Evolutionary conservation across 805 yeast genomes (phyloP), one percentile per base, ranked within the genome.

Genomic region (Zygotorulaspora chibaensis): DNA sequence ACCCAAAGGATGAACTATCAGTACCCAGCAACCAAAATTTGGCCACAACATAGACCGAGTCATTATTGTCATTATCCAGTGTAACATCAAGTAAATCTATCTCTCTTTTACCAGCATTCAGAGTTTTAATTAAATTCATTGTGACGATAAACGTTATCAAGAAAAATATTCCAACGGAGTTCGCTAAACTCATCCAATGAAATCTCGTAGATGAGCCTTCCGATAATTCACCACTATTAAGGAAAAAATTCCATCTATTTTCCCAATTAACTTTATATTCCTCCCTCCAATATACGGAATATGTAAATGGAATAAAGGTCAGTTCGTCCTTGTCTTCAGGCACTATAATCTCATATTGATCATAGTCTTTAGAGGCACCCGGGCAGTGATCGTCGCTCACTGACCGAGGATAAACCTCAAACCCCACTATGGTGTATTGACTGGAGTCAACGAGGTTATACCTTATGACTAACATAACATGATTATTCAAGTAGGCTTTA

Each of bases 261-360:
- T 74, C 72, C 75, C 87, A 84, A 20, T 75, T 74, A 18, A 85
- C 70, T 2, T 79, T 74, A 35, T 69, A 68, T 48, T 88, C 96
- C 61, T 88, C 95, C 61, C 93, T 73, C 95, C 96, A 88, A 59
- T 84, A 84, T 2, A 89, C 88, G 1, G 96, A 79, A 56, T 87
- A 89, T 0, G 96, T 84, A 65, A 80, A 88, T 3, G 91, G 90
- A 28, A 88, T 76, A 30, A 71, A 59, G 1, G 68, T 59, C n/a
- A 63, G 56, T 10, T 69, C 72, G 13, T 48, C 54, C 27, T 52
- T 53, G 8, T 67, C 67, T 8, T 69, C 59, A 20, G 70, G 66
- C 3, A 75, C 65, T 16, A 74, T 66, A 7, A 87, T 59, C 33
- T 80, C 79, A 53, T 74, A 79, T 50, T 81, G 79, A 30, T 76